Evolutionary conservation across 2,329 filamentous ascomycete genomes (phyloP).

Genomic region (Aspergillus sp.): DNA sequence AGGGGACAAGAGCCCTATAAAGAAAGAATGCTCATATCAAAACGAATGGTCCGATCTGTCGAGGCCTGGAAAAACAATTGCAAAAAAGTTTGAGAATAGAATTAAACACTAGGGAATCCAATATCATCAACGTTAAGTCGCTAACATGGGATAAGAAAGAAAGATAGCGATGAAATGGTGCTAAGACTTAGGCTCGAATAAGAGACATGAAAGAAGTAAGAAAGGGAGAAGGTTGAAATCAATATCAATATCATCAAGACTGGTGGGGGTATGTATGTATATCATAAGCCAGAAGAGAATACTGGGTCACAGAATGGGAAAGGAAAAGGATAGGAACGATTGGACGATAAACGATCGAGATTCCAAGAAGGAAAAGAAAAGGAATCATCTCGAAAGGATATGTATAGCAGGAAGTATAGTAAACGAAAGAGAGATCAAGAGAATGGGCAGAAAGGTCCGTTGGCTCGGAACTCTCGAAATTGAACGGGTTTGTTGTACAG

Average conservation of each 20-base stretch:
- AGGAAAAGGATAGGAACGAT: not conserved
- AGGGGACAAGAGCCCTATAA: too few relatives aligned
- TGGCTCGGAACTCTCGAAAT: not conserved
- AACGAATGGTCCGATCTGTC: too few relatives aligned
- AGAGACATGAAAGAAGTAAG: not conserved
- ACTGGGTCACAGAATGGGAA: not conserved
- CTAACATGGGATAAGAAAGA: not conserved
- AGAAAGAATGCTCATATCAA: too few relatives aligned
- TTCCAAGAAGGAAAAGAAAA: not conserved
- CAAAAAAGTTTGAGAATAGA: too few relatives aligned
- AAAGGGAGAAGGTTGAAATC: not conserved
- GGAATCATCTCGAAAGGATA: not conserved
- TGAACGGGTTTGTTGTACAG: not conserved
- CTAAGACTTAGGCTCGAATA: not conserved
- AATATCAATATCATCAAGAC: slow-evolving; percentile 18
- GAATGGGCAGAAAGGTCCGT: slow-evolving; percentile 1
- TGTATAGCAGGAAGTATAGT: not conserved
- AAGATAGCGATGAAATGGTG: not conserved
- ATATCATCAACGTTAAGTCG: not conserved
- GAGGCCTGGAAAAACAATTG: too few relatives aligned
- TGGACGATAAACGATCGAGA: not conserved
- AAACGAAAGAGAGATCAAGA: slow-evolving; percentile 4
- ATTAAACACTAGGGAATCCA: not conserved
- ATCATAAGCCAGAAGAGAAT: slow-evolving; percentile 10
- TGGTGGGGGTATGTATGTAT: slow-evolving; percentile 16